Evolutionary conservation across 768 basidiomycete genomes (phyloP), one percentile per base, ranked within the genome.

Genomic region (Leccinum arenicola): DNA sequence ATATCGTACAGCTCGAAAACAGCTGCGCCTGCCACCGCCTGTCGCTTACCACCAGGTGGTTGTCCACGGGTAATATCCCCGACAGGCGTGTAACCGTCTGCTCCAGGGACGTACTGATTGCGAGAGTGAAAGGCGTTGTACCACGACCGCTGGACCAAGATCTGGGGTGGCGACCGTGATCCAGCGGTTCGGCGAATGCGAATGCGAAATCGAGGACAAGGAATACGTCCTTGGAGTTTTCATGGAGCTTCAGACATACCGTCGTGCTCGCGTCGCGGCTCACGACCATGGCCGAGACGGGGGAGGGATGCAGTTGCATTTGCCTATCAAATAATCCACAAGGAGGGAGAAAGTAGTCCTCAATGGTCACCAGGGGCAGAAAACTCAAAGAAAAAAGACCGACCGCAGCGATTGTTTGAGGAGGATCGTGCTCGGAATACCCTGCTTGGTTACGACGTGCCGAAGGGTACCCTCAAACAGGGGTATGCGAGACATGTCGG

Each of bases 11-110:
- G 60, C 82, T 78, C 8, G 76, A 70, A 48, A 87, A 76, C 9
- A 86, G 78, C 61, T 86, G 83, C 0, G 84, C 80, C 61, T 88
- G 83, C 85, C 86, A 88, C 60, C 80, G 80, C 54, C 82, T 64
- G 35, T 71, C 69, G 57, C 82, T 80, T 17, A 69, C 65, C 27
- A 84, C 63, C 52, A 82, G 54, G 35, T 65, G 66, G 52, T 74
- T 69, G 56, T 86, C 84, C 47, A 81, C 71, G 2, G 77, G 76
- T 21, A 84, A 68, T 27, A 83, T 75, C 0, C 76, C 68, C n/a
- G 74, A 69, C 29, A 88, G 72, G 52, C 82, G 80, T 4, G 68
- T 55, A 10, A 82, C 80, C 0, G 80, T 74, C 4, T 70, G 72
- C 21, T 78, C 76, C n/a, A 82, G 50, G 4, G 79, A 82, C 0